Percentiles rank a stretch among this genome's conserved stretches.
phyloP scores from a whole-genome alignment of 2,329 filamentous ascomycete species.

The Penicillium italicum region DNA sequence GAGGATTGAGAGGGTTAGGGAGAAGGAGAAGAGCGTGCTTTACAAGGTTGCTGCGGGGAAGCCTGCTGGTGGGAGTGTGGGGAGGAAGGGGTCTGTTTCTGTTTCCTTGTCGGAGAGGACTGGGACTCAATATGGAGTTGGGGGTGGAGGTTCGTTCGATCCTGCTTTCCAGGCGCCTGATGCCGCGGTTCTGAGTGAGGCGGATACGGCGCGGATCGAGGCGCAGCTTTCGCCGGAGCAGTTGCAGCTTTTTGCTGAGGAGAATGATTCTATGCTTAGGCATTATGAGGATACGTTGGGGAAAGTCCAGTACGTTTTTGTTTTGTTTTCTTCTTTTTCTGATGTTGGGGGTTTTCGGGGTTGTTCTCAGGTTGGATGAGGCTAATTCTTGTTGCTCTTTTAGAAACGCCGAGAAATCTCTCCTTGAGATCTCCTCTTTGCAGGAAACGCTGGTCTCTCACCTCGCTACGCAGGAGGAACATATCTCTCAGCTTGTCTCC shows the following conservation, averaged over 20 bases:
- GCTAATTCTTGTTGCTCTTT: not conserved
- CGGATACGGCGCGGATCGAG: constrained; percentile 43
- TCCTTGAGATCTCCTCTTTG: constrained; percentile 87
- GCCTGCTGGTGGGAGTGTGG: constrained; percentile 15
- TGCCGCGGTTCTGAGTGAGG: constrained; percentile 28
- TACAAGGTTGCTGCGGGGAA: constrained; percentile 55
- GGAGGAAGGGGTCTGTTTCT: not conserved
- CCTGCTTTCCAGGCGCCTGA: constrained; percentile 24
- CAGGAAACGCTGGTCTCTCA: constrained; percentile 87
- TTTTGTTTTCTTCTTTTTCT: not conserved
- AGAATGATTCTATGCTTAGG: constrained; percentile 87
- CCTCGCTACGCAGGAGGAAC: constrained; percentile 76
- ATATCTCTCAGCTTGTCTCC: constrained; percentile 82
- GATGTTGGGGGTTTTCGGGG: not conserved
- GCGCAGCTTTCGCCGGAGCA: constrained; percentile 74
- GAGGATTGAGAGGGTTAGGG: constrained; percentile 74
- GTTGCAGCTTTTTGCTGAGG: constrained; percentile 86
- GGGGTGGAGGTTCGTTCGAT: not conserved
- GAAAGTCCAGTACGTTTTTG: constrained; percentile 74
- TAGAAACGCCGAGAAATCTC: constrained; percentile 82
- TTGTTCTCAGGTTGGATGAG: too few relatives aligned
- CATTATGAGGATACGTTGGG: constrained; percentile 92
- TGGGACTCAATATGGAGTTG: too few relatives aligned
- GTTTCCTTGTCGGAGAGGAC: not conserved
- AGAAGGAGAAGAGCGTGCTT: constrained; percentile 82